Evolutionary conservation across 2,329 filamentous ascomycete genomes (phyloP), one percentile per base, ranked within the genome.

Genomic region (Colletotrichum sp.): DNA sequence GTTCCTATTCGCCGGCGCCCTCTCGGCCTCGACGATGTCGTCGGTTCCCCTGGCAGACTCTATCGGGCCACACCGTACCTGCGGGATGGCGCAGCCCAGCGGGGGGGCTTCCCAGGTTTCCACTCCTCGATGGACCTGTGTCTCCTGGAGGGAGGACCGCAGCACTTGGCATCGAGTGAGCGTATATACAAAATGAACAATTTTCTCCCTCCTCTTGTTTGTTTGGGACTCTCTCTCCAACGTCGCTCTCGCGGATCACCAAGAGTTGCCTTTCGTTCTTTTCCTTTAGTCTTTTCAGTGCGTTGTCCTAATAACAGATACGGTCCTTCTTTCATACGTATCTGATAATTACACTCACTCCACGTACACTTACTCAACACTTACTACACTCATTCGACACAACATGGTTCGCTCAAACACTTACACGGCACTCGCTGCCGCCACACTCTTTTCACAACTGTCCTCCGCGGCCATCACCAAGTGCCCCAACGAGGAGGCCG

Each of bases 391-490:
- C 52, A 30, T 21, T 65, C 24, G 32, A 69, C 61, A 43, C 36
- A 32, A 32, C 24, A 75, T 75, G 73, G 63, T 68, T 73, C 62
- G 63, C 34, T 59, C 69, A 64, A 48, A 18, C 56, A 59, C 69
- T 12, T 68, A 73, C 36, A 71, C n/a, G 62, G 70, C 63, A 66
- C 61, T 70, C 24, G 74, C 63, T 52, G 74, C 69, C 36, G 70
- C 74, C 63, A 67, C 65, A 26, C 48, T 76, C 56, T 34, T 76
- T 65, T 65, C 70, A 43, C 65, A 69, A 28, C 62, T 76, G 14
- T 63, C 64, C n/a, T 63, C 67, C 26, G 76, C 74, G 6, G 70
- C 71, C 65, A 73, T 76, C 55, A 76, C 74, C 18, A 52, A 48
- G 21, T 77, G 76, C 21, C 76, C 74, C 18, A 74, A 59, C 34